Percentiles rank a stretch among this genome's conserved stretches.
phyloP scores from a whole-genome alignment of 2,329 filamentous ascomycete genomes.

The Lachnellula suecica region DNA sequence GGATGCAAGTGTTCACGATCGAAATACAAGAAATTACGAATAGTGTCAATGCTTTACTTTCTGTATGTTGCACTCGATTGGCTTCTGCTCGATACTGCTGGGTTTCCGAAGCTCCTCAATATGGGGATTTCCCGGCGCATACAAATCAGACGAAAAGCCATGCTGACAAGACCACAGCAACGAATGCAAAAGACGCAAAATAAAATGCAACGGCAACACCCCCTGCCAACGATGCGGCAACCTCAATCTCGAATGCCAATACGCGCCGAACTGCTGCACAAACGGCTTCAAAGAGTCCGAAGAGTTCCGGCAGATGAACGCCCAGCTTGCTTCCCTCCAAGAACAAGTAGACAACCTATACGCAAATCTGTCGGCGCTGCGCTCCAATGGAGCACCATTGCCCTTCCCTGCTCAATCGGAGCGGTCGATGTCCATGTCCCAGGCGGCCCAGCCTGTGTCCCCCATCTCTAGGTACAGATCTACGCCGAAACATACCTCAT shows the following conservation, averaged over 20 bases:
- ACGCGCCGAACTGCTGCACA: conserved; percentile 65
- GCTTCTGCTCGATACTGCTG: no score
- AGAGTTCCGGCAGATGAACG: conserved; percentile 80
- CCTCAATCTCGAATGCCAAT: conserved; percentile 64
- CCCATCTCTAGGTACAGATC: conserved; percentile 22
- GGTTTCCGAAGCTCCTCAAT: no score
- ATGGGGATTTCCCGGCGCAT: neutral
- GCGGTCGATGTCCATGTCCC: conserved; percentile 27
- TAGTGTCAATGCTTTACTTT: no score
- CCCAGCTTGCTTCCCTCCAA: conserved; percentile 73
- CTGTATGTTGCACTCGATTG: no score
- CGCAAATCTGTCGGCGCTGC: conserved; percentile 60
- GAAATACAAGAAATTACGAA: no score
- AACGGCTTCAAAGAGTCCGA: conserved; percentile 91
- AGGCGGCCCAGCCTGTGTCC: conserved; percentile 20
- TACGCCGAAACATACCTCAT: conserved; percentile 50
- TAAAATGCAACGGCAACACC: conserved; percentile 71
- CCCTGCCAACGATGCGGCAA: conserved; percentile 68
- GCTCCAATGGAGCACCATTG: conserved; percentile 17
- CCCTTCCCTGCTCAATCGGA: conserved; percentile 22
- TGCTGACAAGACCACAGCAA: conserved; percentile 43
- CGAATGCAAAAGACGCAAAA: conserved; percentile 73
- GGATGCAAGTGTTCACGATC: no score
- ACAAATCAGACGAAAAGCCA: neutral
- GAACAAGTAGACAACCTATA: conserved; percentile 81